These are phyloP conservation scores for Boletus rex-veris DNA, from an alignment of 768 basidiomycete species.

Conservation along the genomic window DNA sequence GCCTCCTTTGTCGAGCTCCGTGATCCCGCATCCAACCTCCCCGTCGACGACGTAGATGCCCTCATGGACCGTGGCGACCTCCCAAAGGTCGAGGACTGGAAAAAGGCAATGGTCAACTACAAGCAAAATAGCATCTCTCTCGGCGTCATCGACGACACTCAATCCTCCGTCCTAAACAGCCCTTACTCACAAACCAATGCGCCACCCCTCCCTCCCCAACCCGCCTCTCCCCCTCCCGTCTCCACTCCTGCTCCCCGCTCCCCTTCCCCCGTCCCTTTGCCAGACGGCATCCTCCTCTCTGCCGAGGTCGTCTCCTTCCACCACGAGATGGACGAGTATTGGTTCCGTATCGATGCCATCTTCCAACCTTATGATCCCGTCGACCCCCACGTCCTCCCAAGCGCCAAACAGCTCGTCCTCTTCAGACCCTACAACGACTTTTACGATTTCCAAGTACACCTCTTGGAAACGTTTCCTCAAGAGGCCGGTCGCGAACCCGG, in stretches of 20 bases:
- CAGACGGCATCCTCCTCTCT: slow-evolving; percentile 79
- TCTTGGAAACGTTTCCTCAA: slow-evolving; percentile 82
- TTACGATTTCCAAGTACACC: slow-evolving; percentile 91
- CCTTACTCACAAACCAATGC: slow-evolving; percentile 33
- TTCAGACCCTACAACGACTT: slow-evolving; percentile 98
- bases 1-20: slow-evolving; percentile 96
- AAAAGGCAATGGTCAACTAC: slow-evolving; percentile 90
- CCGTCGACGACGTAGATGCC: slow-evolving; percentile 68
- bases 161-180: slow-evolving; percentile 42
- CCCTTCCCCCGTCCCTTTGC: slow-evolving; percentile 49
- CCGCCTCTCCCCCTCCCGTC: slow-evolving; percentile 5
- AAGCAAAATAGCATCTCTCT: slow-evolving; percentile 95
- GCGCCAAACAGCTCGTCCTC: slow-evolving; percentile 75
- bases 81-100: slow-evolving; percentile 99
- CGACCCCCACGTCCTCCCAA: slow-evolving; percentile 54
- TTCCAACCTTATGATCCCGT: slow-evolving; percentile 78
- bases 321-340: slow-evolving; percentile 92
- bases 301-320: slow-evolving; percentile 97
- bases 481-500: slow-evolving; percentile 82
- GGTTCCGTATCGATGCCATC: slow-evolving; percentile 91
- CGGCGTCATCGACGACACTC: slow-evolving; percentile 76
- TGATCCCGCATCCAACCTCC: slow-evolving; percentile 81
- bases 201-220: slow-evolving; percentile 9
- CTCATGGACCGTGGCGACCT: slow-evolving; percentile 87
- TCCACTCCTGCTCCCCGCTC: slow-evolving; percentile 28